Evolutionary conservation across 768 basidiomycete species (phyloP), one percentile per base, ranked within the genome.

Genomic region (Coprinopsis marcescibilis): DNA sequence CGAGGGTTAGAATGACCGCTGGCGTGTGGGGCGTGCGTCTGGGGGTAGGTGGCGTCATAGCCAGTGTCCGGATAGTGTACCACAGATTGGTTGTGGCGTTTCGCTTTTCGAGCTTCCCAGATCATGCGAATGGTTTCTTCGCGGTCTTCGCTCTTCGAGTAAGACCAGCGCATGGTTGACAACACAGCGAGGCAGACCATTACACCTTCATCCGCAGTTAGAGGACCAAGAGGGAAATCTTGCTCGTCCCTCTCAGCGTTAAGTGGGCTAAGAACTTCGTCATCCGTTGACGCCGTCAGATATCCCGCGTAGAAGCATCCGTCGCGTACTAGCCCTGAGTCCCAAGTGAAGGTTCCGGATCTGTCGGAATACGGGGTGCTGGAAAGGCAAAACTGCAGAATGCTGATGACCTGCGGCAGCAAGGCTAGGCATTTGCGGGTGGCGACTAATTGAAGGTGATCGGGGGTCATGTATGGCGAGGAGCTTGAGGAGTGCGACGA

Each of bases 231-330:
- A 35, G 54, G 53, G 10, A 58, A 53, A 20, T 63, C 61, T 29
- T 57, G 46, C 10, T 63, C 63, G 33, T 68, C 65, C 25, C 59
- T 58, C 40, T 67, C 69, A 26, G 64, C 68, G 45, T 72, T 70
- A 8, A 54, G 48, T 19, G 53, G 49, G 20, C 55, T 67, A 4
- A 67, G 56, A 27, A 64, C 56, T n/a, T 72, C 71, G 32, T 64
- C 63, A 14, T 83, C 80, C 3, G 78, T 68, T 13, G 77, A 80
- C 0, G 86, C 87, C 4, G 89, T 75, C 30, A 92, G 66, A 51
- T 85, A 78, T 2, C 81, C 90, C 3, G 89, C 88, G 56, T 85
- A 94, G 72, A 85, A 95, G 57, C 85, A 89, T 2, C 93, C 93
- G 56, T 95, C 92, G 15, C 88, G 78, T 44, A 93, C 81, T 3